A percentile compares a stretch with the other conserved stretches of the same genome.
These are phyloP conservation scores for Clarkia xantiana DNA, from an alignment of 345 rosid genomes.

Conservation along the genomic window DNA sequence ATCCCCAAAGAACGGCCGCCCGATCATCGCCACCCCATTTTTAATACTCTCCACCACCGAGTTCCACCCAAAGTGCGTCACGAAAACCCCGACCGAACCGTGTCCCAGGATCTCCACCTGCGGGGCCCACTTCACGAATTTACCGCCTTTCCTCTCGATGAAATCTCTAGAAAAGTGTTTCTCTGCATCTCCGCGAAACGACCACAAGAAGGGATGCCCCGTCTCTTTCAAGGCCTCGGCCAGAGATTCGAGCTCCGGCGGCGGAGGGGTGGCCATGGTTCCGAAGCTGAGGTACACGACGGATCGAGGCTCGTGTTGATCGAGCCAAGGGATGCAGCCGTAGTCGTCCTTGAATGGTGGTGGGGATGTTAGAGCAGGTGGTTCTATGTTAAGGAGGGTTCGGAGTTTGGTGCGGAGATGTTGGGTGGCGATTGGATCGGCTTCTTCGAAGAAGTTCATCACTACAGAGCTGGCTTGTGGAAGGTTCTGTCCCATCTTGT, in stretches of 20 bases:
- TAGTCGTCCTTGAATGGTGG: slow-evolving; percentile 17
- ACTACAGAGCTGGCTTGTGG: slow-evolving; percentile 24
- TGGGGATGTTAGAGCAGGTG: slow-evolving; percentile 14
- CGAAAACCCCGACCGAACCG: not conserved
- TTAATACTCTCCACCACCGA: not conserved
- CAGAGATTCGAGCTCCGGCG: slow-evolving; percentile 23
- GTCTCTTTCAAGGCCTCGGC: slow-evolving; percentile 27
- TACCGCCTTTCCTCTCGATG: not conserved
- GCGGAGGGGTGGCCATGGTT: slow-evolving; percentile 21
- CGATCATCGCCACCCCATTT: not conserved
- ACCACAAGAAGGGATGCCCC: slow-evolving; percentile 44
- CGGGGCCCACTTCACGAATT: not conserved
- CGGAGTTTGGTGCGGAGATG: slow-evolving; percentile 17
- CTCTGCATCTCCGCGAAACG: slow-evolving; percentile 16
- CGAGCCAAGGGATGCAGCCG: slow-evolving; percentile 41
- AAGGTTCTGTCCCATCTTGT: slow-evolving; percentile 19
- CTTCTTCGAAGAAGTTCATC: slow-evolving; percentile 24
- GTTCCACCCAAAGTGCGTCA: not conserved
- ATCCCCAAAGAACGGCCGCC: not conserved
- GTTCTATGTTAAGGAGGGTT: slow-evolving; percentile 26
- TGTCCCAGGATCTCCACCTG: not conserved
- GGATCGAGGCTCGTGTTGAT: slow-evolving; percentile 19
- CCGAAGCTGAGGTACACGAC: slow-evolving; percentile 55
- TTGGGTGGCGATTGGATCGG: slow-evolving; percentile 15
- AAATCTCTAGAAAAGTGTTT: not conserved